These are phyloP conservation scores for Aspergillus homomorphus DNA, from an alignment of 495 filamentous ascomycete genomes.

Conservation along the genomic window DNA sequence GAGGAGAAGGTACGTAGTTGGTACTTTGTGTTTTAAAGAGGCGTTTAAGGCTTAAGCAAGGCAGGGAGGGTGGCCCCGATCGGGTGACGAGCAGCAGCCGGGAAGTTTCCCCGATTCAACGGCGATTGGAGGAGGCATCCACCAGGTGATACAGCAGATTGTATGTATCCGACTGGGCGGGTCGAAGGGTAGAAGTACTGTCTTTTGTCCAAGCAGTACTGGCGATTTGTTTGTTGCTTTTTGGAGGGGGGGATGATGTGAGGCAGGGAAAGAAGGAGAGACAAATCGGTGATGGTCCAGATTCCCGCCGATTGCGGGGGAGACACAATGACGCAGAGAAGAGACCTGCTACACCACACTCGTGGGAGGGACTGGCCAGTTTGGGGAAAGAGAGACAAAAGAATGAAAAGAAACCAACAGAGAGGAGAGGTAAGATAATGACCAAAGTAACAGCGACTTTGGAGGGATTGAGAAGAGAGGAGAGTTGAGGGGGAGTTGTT, in stretches of 20 bases:
- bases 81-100: constrained; percentile 22
- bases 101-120: constrained; percentile 9
- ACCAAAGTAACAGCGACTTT: not conserved
- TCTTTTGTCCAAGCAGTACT: not conserved
- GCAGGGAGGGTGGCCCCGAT: constrained; percentile 11
- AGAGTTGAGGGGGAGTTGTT: constrained; percentile 16
- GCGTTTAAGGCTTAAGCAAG: not conserved
- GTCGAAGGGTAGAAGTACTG: not conserved
- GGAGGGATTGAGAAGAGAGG: not conserved
- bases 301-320: not conserved
- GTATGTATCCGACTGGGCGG: not conserved
- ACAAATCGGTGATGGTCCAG: not conserved
- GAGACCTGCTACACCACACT: not conserved
- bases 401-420: not conserved
- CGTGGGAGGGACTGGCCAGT: not conserved
- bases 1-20: not conserved
- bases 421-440: not conserved
- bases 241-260: too few species aligned
- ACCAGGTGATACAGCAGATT: constrained; percentile 14
- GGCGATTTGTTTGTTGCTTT: too few species aligned
- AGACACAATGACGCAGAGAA: not conserved
- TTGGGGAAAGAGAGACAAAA: not conserved
- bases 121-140: constrained; percentile 16
- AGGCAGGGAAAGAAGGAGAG: not conserved
- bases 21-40: not conserved